phyloP scores from a whole-genome alignment of 1,284 basidiomycete species.

The Mrakiaceae sp. region DNA sequence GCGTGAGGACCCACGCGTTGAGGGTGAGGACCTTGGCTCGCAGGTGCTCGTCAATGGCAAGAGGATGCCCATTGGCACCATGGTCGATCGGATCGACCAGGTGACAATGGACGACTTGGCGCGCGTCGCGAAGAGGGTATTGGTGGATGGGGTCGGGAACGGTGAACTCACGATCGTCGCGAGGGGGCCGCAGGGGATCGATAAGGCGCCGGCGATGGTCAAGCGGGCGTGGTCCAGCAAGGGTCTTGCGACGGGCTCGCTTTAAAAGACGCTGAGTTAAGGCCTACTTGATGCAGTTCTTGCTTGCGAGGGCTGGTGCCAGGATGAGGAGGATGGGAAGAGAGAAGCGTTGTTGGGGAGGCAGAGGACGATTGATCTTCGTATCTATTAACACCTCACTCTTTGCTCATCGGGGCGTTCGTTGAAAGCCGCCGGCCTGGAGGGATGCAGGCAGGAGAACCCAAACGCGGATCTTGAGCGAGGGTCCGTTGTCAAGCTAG shows the following conservation, averaged over 20 bases:
- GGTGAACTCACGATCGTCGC: slow-evolving; percentile 39
- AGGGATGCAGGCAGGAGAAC: too few species aligned
- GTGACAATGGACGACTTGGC: slow-evolving; percentile 60
- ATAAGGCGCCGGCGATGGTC: slow-evolving; percentile 30
- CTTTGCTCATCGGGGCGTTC: too few species aligned
- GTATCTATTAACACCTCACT: too few species aligned
- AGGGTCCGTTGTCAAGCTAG: too few species aligned
- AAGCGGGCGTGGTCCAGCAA: slow-evolving; percentile 18
- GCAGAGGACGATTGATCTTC: too few species aligned
- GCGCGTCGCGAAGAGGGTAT: slow-evolving; percentile 61
- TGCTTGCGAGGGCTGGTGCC: too few species aligned
- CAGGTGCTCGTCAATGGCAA: slow-evolving; percentile 84
- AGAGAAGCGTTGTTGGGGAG: too few species aligned
- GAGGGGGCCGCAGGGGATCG: slow-evolving; percentile 31
- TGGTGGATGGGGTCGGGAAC: slow-evolving; percentile 36
- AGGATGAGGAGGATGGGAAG: too few species aligned
- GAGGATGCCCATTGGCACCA: slow-evolving; percentile 78
- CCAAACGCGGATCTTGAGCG: too few species aligned
- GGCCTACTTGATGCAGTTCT: too few species aligned
- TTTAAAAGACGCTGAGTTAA: background rate
- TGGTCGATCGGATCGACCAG: slow-evolving; percentile 79
- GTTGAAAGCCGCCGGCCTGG: too few species aligned
- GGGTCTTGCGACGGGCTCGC: slow-evolving; percentile 9
- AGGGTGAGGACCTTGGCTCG: slow-evolving; percentile 52
- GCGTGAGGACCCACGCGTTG: slow-evolving; percentile 84